A percentile compares a stretch with the other conserved stretches of the same genome.
Evolutionary conservation across 1,284 basidiomycete genomes (phyloP).

Genomic region (Trichosporon coremiiforme): DNA sequence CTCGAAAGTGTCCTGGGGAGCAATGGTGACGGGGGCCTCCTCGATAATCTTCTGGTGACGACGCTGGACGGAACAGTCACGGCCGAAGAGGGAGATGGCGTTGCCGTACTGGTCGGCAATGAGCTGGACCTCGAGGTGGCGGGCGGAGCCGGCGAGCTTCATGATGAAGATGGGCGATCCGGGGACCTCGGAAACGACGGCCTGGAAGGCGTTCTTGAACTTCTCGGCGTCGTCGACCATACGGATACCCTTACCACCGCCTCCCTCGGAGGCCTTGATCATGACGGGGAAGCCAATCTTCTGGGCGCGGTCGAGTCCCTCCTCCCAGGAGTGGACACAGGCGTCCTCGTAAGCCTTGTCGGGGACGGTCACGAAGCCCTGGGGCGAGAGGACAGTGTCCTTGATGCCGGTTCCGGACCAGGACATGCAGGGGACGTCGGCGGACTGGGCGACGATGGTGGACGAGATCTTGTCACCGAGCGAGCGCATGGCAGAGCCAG

Average conservation of each 20-base stretch:
- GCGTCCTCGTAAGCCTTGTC: constrained; percentile 88
- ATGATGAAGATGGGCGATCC: constrained; percentile 99
- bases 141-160: constrained; percentile 97
- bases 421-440: constrained; percentile 96
- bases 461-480: constrained; percentile 99
- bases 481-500: constrained; percentile 98
- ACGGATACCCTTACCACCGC: constrained; percentile 97
- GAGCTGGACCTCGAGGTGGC: constrained; percentile 97
- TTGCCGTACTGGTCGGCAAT: constrained; percentile 99
- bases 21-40: constrained; percentile 98
- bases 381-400: constrained; percentile 80
- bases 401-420: constrained; percentile 97
- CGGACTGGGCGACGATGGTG: constrained; percentile 97
- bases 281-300: constrained; percentile 96
- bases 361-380: constrained; percentile 91
- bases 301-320: constrained; percentile 81
- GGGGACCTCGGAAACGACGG: constrained; percentile 94
- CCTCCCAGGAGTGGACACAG: constrained; percentile 86
- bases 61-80: constrained; percentile 98
- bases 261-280: constrained; percentile 99
- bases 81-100: constrained; percentile 97
- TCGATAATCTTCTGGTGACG: constrained; percentile 99
- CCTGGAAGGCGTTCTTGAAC: constrained; percentile 92
- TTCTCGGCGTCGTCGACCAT: constrained; percentile 82
- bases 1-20: constrained; percentile 84